Percentiles rank a stretch among this genome's conserved stretches.
These are phyloP conservation scores for Xylariaceae sp. DNA, from an alignment of 2,329 filamentous ascomycete species.

Conservation along the genomic window DNA sequence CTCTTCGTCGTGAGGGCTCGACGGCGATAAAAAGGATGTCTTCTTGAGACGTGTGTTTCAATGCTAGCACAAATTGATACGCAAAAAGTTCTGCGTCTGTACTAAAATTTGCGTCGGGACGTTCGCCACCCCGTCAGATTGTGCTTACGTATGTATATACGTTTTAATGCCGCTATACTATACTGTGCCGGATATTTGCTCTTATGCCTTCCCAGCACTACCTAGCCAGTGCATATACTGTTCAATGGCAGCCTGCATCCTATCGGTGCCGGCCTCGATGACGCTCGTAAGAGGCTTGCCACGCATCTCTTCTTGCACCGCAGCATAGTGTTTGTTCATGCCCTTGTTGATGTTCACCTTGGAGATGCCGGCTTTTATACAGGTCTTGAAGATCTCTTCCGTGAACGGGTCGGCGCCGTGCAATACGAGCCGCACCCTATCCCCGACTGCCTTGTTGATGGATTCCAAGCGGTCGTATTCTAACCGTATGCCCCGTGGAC, in stretches of 20 bases:
- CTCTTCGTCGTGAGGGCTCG: neutral
- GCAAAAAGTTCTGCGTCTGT: too few species aligned
- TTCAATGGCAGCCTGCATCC: constrained; percentile 53
- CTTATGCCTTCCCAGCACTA: constrained; percentile 47
- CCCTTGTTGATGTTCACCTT: constrained; percentile 58
- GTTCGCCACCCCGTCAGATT: too few species aligned
- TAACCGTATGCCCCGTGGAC: constrained; percentile 45
- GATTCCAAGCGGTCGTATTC: constrained; percentile 40
- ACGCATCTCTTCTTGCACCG: constrained; percentile 48
- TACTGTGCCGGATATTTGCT: too few species aligned
- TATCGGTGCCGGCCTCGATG: constrained; percentile 49
- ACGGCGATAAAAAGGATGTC: neutral
- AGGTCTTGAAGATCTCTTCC: constrained; percentile 47
- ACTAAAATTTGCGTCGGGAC: too few species aligned
- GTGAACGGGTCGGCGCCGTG: constrained; percentile 54
- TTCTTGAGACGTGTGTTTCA: too few species aligned
- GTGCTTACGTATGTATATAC: neutral
- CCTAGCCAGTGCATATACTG: constrained; percentile 49
- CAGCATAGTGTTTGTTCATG: constrained; percentile 52
- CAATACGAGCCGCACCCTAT: constrained; percentile 49
- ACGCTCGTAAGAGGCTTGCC: constrained; percentile 51
- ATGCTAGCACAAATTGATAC: too few species aligned
- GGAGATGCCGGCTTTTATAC: constrained; percentile 49
- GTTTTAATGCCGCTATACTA: neutral
- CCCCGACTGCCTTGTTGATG: constrained; percentile 47